A percentile compares a stretch with the other conserved stretches of the same genome.
Evolutionary conservation across 306 rosid genomes (phyloP).

Genomic region (Trichosanthes truncata): DNA sequence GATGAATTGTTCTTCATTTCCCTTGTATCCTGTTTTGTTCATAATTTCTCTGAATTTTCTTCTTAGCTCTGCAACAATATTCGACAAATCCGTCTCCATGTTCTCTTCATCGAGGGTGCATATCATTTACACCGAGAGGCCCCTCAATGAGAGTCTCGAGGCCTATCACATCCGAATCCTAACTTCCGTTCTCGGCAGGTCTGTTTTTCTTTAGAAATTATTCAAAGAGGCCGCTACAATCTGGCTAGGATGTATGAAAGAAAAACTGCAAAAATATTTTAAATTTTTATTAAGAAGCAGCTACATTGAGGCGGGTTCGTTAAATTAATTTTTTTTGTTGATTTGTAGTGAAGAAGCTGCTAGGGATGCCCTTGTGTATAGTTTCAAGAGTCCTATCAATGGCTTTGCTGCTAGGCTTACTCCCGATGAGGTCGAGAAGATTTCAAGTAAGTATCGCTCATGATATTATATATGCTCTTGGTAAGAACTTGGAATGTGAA

Average conservation of each 20-base stretch:
- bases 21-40: neutral
- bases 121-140: conserved; percentile 61
- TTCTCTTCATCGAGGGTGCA: conserved; percentile 46
- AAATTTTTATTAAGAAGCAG: too few relatives aligned
- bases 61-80: conserved; percentile 12
- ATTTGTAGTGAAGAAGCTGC: conserved; percentile 66
- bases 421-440: conserved; percentile 33
- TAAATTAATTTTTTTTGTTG: neutral
- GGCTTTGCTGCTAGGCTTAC: conserved; percentile 93
- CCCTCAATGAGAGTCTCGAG: conserved; percentile 54
- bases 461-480: too few relatives aligned
- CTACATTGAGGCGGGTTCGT: too few relatives aligned
- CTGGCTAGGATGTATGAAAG: too few relatives aligned
- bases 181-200: conserved; percentile 78
- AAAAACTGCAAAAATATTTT: too few relatives aligned
- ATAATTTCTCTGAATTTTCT: neutral
- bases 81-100: conserved; percentile 24
- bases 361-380: conserved; percentile 68
- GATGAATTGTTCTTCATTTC: neutral
- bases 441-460: conserved; percentile 27
- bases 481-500: too few relatives aligned
- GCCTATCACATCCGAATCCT: conserved; percentile 77
- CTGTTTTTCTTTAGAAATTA: too few relatives aligned
- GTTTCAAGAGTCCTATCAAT: conserved; percentile 64
- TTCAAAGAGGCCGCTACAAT: too few relatives aligned